Percentiles rank a stretch among this genome's conserved stretches.
Conservation (phyloP, 202 grass and related monocot genomes). For the Brachypodium distachyon region DNA sequence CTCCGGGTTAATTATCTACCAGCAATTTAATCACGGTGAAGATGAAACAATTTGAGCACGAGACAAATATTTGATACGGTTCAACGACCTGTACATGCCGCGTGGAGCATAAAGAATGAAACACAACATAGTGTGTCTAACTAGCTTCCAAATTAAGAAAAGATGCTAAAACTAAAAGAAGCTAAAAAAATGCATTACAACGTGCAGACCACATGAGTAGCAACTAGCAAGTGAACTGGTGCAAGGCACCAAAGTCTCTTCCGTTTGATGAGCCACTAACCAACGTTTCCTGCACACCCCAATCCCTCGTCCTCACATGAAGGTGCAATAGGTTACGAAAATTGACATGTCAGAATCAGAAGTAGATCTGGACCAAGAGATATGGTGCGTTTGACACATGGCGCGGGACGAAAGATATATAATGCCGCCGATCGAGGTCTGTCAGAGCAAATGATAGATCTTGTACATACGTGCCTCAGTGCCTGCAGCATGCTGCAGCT, state of each 20-base stretch:
- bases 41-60: not conserved
- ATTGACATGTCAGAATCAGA: not conserved
- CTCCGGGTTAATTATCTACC: not conserved
- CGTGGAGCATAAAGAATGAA: not conserved
- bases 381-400: not conserved
- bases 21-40: not conserved
- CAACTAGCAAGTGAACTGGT: not conserved
- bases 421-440: not conserved
- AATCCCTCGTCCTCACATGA: not conserved
- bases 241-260: not conserved
- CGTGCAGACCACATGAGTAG: not conserved
- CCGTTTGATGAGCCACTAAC: not conserved
- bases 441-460: conserved; percentile 1
- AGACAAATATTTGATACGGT: not conserved
- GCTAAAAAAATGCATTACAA: not conserved
- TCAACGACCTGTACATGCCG: too few species aligned
- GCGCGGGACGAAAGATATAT: not conserved
- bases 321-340: not conserved
- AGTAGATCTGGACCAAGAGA: not conserved
- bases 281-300: not conserved
- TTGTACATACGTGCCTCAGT: conserved; percentile 10
- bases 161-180: not conserved
- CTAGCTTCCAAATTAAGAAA: too few species aligned
- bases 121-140: not conserved
- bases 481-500: conserved; percentile 8